Base-by-base conservation (phyloP, 2,329 filamentous ascomycete species). In the Verticillium nubilum region DNA sequence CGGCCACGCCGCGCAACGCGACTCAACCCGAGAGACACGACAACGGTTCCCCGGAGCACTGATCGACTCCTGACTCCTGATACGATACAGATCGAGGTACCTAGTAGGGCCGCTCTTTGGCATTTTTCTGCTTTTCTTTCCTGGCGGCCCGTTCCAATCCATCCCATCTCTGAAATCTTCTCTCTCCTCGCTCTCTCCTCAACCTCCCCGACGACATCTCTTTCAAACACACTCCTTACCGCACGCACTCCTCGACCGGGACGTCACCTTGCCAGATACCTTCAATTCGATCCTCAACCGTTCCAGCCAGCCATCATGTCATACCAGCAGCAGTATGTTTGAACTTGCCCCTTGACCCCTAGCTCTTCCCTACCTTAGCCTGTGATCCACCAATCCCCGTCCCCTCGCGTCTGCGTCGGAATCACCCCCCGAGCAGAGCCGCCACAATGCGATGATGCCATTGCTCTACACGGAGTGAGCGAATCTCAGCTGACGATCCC, bases 281-380 rank as follows among this genome's bases (percentile, higher is more conserved):
- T 47, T 35, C 37, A 47, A 15, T 19, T 37, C 54, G 54, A 56
- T 25, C 54, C 33, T 37, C 54, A 56, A 47, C 28, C 23, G 4
- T 26, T 37, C 23, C 15, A n/a, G 15, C 37, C 35, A 50, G 37
- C 42, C 37, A 27, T 15, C 31, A 57, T 57, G 56, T 57, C 56
- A 26, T 57, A 57, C 42, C 56, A 50, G n/a, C 56, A 57, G 37
- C 56, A 57, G 56, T 57, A 29, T 19, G 56, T 57, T 27, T 29
- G 26, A 33, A 19, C 33, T 47, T 17, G 12, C 19, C n/a, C 10
- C 52, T 33, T 31, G 52, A 23, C 27, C 26, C 29, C 52, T 29
- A 47, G 42, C 42, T 47, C 13, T 23, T 19, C 19, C 37, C 42
- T 47, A 23, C 42, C 42, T 47, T 47, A 47, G 42, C n/a, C 13